Percentiles rank a stretch among this genome's conserved stretches.
Conservation (phyloP, 139 green algal species). For the Tetratostichococcus sp. region DNA sequence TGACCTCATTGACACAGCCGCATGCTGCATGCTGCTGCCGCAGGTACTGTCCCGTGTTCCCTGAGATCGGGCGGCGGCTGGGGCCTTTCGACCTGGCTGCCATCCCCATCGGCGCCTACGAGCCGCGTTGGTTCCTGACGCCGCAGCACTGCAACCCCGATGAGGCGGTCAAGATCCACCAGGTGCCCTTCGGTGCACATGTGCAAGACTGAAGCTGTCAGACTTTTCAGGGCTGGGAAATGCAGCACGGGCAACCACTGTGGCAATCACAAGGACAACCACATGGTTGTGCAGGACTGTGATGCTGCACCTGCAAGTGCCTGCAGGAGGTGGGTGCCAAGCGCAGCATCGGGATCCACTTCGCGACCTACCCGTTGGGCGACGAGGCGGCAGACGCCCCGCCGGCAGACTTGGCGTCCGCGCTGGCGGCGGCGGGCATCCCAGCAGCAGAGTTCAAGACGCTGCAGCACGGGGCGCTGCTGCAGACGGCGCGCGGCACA, state of each 20-base stretch:
- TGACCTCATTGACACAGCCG: too few species aligned
- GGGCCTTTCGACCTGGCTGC: conserved; percentile 62
- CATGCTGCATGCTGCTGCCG: background rate
- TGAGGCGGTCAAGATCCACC: conserved; percentile 70
- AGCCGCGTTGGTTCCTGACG: conserved; percentile 39
- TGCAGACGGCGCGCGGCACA: conserved; percentile 20
- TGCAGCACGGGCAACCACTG: too few species aligned
- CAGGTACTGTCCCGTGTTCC: conserved; percentile 60
- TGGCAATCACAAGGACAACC: too few species aligned
- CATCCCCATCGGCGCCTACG: conserved; percentile 34
- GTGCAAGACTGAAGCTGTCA: too few species aligned
- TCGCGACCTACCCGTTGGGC: conserved; percentile 55
- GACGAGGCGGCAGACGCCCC: conserved; percentile 70
- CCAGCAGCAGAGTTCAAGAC: conserved; percentile 35
- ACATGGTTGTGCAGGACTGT: too few species aligned
- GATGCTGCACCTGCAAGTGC: too few species aligned
- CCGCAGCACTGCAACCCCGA: conserved; percentile 57
- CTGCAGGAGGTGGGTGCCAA: conserved; percentile 39
- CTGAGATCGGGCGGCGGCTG: conserved; percentile 52
- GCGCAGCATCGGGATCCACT: conserved; percentile 59
- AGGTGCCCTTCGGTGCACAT: background rate
- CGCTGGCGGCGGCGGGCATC: conserved; percentile 23
- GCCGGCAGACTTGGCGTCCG: conserved; percentile 22
- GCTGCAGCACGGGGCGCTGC: conserved; percentile 47
- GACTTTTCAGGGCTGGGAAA: too few species aligned